Percentiles rank a stretch among this genome's conserved stretches.
Conservation (phyloP, 2,329 filamentous ascomycete genomes). For the Colletotrichum sp. region DNA sequence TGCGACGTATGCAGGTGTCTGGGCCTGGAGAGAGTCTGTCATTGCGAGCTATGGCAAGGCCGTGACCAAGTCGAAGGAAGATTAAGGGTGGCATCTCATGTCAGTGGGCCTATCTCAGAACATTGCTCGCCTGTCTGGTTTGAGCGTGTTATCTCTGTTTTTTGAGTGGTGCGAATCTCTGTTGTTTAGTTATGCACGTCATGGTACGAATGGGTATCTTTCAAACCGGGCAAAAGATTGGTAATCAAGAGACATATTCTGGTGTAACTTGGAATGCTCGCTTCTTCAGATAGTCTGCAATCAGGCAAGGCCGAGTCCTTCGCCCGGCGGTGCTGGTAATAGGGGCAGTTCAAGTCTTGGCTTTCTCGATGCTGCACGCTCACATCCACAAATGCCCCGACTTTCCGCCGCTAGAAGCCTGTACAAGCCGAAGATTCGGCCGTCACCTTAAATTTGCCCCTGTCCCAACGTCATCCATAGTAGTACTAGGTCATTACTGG, state of each 20-base stretch:
- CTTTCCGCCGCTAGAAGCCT: neutral
- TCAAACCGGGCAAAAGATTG: neutral
- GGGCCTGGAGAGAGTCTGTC: conserved; percentile 27
- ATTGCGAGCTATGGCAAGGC: neutral
- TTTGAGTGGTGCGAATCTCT: neutral
- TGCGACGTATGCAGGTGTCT: conserved; percentile 26
- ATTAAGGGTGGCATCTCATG: neutral
- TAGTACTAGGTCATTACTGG: neutral
- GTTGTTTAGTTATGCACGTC: neutral
- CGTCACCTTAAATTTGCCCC: neutral
- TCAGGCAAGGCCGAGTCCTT: neutral
- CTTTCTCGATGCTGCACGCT: neutral
- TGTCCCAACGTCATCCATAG: neutral
- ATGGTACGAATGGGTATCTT: neutral
- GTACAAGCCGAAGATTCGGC: neutral
- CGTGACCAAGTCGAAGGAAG: neutral
- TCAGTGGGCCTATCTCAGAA: neutral
- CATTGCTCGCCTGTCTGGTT: accelerated
- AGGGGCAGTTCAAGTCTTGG: neutral
- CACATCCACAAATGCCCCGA: neutral
- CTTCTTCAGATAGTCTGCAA: neutral
- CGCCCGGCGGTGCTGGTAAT: neutral
- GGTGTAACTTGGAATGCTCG: neutral
- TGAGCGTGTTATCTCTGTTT: neutral
- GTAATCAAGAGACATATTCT: neutral